These are phyloP conservation scores for Jatropha multifida DNA, from an alignment of 441 rosid species.

Conservation along the genomic window DNA sequence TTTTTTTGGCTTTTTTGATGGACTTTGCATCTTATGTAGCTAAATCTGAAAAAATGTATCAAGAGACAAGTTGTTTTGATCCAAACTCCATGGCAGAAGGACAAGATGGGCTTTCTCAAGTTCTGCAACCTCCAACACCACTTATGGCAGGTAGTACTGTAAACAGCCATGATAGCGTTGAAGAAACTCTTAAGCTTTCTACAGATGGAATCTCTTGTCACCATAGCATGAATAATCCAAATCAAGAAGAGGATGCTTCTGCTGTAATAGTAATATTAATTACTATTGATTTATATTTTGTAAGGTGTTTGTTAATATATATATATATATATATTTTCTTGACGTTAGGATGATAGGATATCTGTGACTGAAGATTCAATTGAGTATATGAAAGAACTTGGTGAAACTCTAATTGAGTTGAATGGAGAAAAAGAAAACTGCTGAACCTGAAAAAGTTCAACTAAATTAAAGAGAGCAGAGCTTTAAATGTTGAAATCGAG, in stretches of 20 bases:
- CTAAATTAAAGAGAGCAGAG: too few relatives aligned
- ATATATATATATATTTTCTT: not conserved
- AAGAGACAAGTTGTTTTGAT: constrained; percentile 45
- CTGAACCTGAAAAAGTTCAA: constrained; percentile 39
- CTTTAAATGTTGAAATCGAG: too few relatives aligned
- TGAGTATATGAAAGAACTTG: constrained; percentile 74
- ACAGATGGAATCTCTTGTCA: constrained; percentile 37
- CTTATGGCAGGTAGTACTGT: constrained; percentile 27
- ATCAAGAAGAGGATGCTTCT: constrained; percentile 19
- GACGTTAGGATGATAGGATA: constrained; percentile 62
- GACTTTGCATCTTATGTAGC: not conserved
- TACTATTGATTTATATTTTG: too few relatives aligned
- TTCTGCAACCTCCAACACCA: constrained; percentile 13
- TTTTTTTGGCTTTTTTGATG: not conserved
- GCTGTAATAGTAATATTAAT: not conserved
- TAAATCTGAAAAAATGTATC: constrained; percentile 30
- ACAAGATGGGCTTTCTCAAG: constrained; percentile 29
- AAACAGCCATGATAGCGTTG: constrained; percentile 30
- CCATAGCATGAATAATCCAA: constrained; percentile 12
- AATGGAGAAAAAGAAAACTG: constrained; percentile 74
- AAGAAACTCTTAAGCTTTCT: constrained; percentile 37
- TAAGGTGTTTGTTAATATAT: not conserved
- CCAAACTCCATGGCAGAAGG: constrained; percentile 36
- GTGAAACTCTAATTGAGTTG: constrained; percentile 65
- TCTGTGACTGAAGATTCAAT: constrained; percentile 78